Evolutionary conservation across 75 land plant species (phyloP), one percentile per base, ranked within the genome.

Genomic region (Isoetes taiwanensis): DNA sequence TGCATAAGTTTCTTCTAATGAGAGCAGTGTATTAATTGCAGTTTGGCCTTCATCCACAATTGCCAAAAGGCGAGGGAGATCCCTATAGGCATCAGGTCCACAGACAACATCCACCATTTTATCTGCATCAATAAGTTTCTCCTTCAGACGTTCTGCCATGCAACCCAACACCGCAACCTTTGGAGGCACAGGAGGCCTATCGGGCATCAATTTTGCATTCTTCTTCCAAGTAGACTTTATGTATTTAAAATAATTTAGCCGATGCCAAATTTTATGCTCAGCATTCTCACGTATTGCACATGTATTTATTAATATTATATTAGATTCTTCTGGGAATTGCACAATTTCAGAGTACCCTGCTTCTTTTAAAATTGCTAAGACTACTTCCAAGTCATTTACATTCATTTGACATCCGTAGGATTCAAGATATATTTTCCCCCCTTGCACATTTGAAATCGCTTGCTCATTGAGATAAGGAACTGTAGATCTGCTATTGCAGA

Each of bases 61-160:
- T 58, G 86, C 75, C 34, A 94, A 60, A 39, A 94, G 58, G 20
- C 90, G 75, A 29, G 96, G 96, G 31, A 88, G 65, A 56, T 94
- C 99, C 56, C 90, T 73, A 17, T 63, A 63, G 14, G 99, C 99
- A 80, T 94, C 99, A 34, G 96, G 99, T 1, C 99, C 99, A 62
- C 99, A 88, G 3, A 94, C 99, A n/a, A 94, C 96, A 76, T 94
- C 99, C 39, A 94, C 99, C 99, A 94, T 94, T 70, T 94, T 94
- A 62, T 94, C 90, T 29, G 99, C 69, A 66, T 89, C 96, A 1
- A 94, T 71, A 61, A 94, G 78, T 37, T 94, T 94, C 34, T 88
- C 84, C 60, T 94, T 94, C 53, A 94, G 62, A 70, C 99, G 71
- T 68, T 94, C 99, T 27, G 96, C 99, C 99, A 94, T 94, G 69